These are phyloP conservation scores for Microglena sp. DNA, from an alignment of 139 green algal species.

Conservation along the genomic window DNA sequence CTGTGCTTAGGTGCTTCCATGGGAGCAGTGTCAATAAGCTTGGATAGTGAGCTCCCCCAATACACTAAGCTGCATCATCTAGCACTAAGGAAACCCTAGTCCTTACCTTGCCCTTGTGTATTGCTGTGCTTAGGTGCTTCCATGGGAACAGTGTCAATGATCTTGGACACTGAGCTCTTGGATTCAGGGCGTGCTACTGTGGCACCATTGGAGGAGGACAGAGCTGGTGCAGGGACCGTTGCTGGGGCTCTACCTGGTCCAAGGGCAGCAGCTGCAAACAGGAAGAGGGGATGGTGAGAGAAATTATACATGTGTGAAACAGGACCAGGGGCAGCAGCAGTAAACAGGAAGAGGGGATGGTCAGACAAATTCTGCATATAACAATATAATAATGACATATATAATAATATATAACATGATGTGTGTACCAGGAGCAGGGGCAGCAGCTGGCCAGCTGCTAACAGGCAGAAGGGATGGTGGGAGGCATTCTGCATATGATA, in stretches of 20 bases:
- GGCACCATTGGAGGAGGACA: not conserved
- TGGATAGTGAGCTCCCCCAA: too few species aligned
- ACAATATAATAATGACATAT: not conserved
- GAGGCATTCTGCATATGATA: not conserved
- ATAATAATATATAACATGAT: not conserved
- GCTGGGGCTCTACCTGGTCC: not conserved
- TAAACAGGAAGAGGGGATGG: not conserved
- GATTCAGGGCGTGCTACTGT: conserved; percentile 22
- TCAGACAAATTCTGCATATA: not conserved
- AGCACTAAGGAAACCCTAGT: not conserved
- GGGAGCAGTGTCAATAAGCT: too few species aligned
- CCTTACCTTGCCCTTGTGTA: not conserved
- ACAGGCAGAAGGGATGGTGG: not conserved
- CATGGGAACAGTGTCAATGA: conserved; percentile 58
- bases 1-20: not conserved
- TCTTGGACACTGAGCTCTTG: conserved; percentile 41
- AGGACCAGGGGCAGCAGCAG: not conserved
- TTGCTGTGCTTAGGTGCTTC: not conserved
- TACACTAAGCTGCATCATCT: conserved; percentile 9
- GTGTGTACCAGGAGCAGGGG: not conserved
- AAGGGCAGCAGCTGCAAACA: not conserved
- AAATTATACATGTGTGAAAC: not conserved
- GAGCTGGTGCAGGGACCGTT: not conserved
- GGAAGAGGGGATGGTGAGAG: not conserved
- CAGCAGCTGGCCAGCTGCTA: too few species aligned